Base-by-base conservation (phyloP, 1,284 basidiomycete genomes). In the Malassezia furfur region DNA sequence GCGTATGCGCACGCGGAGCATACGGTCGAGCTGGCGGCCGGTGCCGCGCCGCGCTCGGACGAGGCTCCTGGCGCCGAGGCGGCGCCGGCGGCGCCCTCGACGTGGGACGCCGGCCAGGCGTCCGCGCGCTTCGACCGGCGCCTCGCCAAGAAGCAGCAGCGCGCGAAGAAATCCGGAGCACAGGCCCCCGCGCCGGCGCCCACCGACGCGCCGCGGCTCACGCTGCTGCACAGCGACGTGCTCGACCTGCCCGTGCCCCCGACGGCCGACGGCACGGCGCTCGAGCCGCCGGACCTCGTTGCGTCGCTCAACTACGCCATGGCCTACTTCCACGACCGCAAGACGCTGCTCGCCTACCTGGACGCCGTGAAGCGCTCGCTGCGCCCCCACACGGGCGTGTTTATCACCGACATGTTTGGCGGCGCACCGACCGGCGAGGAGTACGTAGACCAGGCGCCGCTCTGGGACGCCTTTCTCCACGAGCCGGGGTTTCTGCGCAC, bases 301-400 rank as follows among this genome's bases (percentile, higher is more conserved):
- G 66, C 66, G 5, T 57, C 67, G 34, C 62, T 66, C 22, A 69
- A 69, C 55, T 69, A 69, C 44, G 67, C 66, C 12, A 60, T 69
- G 50, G 64, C 62, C 19, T 69, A 69, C 52, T 69, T 69, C 37
- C 67, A 69, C 54, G 58, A 59, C 34, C 64, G 67, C 12, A 45
- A 56, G 1, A 61, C 59, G 30, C 55, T 69, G 35, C 17, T 68
- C 5, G 48, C 43, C 9, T 69, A 69, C 47, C 49, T 69, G 21
- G 34, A 31, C 6, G 38, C 60, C 36, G 61, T 60, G 4, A 49
- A 52, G 12, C 28, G 43, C 9, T 63, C 59, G 11, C 50, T 69
- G 34, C 58, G 66, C 3, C 53, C 61, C 25, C 54, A 57, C 46
- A 68, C 64, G 3, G 67, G 67, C 41, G 63, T 66, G 2, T 60